Evolutionary conservation across 495 filamentous ascomycete species (phyloP).

Genomic region (Lepidopterella palustris): DNA sequence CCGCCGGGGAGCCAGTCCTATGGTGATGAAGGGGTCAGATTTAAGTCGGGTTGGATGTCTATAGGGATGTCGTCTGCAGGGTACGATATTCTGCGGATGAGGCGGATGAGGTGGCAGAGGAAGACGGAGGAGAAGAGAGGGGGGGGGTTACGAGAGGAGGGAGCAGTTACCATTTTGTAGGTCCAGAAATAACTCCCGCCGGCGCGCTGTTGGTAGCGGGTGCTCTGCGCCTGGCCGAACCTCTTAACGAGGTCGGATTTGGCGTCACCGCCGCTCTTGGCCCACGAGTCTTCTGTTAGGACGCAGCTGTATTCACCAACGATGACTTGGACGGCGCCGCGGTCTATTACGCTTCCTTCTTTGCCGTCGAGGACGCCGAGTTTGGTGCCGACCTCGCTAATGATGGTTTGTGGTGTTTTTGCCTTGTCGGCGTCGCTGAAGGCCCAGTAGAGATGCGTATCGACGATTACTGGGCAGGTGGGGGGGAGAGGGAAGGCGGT

Average conservation of each 20-base stretch:
- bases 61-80: too few species aligned
- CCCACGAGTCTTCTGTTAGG: constrained; percentile 43
- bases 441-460: constrained; percentile 52
- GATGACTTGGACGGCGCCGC: constrained; percentile 43
- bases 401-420: constrained; percentile 44
- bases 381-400: constrained; percentile 36
- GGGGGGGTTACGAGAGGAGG: not conserved
- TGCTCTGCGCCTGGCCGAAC: constrained; percentile 45
- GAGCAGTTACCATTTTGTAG: constrained; percentile 40
- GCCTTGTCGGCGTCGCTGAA: constrained; percentile 43
- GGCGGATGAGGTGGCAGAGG: not conserved
- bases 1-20: constrained; percentile 48
- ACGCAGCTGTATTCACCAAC: constrained; percentile 53
- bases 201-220: constrained; percentile 39
- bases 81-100: too few species aligned
- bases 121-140: not conserved
- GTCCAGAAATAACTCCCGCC: constrained; percentile 51
- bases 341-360: constrained; percentile 40
- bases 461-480: constrained; percentile 45
- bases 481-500: not conserved
- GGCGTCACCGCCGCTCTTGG: constrained; percentile 27
- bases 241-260: constrained; percentile 34
- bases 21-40: not conserved
- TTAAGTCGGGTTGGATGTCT: too few species aligned
- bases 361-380: constrained; percentile 38